Percentiles rank a stretch among this genome's conserved stretches.
These are phyloP conservation scores for Metschnikowia gruessii DNA, from an alignment of 805 yeast genomes.

Conservation along the genomic window DNA sequence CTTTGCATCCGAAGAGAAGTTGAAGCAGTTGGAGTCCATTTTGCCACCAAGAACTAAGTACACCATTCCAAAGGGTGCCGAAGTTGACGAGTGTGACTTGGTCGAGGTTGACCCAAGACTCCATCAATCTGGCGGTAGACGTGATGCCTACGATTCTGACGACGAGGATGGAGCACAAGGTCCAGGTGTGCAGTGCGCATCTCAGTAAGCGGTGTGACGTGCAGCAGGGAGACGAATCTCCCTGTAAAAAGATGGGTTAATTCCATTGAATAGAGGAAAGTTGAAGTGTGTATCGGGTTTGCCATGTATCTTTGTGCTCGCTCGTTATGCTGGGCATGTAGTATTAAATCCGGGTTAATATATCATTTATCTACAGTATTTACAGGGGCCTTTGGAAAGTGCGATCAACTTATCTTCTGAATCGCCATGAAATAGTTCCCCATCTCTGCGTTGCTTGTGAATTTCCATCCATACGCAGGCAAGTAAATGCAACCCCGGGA, in stretches of 20 bases:
- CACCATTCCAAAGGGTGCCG: constrained; percentile 65
- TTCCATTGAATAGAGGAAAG: constrained; percentile 3
- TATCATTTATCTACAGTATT: not conserved
- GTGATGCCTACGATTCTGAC: constrained; percentile 44
- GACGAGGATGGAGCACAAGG: constrained; percentile 42
- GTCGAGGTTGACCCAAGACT: constrained; percentile 64
- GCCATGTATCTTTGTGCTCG: not conserved
- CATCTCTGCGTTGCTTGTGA: constrained; percentile 52
- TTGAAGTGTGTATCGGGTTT: not conserved
- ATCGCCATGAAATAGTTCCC: constrained; percentile 94
- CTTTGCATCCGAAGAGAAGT: constrained; percentile 71
- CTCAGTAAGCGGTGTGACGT: constrained; percentile 19
- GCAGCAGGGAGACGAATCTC: not conserved
- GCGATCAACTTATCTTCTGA: constrained; percentile 34
- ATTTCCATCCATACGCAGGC: constrained; percentile 84
- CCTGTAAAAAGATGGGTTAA: not conserved
- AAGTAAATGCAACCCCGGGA: constrained; percentile 78
- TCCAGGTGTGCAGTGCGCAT: constrained; percentile 27
- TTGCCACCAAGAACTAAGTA: constrained; percentile 73
- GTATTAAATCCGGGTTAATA: not conserved
- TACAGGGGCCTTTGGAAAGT: not conserved
- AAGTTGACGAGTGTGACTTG: constrained; percentile 77
- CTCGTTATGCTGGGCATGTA: not conserved
- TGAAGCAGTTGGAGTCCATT: constrained; percentile 67
- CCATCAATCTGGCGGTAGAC: constrained; percentile 45